Conservation (phyloP, 768 basidiomycete genomes). For the Tulasnella sp. region DNA sequence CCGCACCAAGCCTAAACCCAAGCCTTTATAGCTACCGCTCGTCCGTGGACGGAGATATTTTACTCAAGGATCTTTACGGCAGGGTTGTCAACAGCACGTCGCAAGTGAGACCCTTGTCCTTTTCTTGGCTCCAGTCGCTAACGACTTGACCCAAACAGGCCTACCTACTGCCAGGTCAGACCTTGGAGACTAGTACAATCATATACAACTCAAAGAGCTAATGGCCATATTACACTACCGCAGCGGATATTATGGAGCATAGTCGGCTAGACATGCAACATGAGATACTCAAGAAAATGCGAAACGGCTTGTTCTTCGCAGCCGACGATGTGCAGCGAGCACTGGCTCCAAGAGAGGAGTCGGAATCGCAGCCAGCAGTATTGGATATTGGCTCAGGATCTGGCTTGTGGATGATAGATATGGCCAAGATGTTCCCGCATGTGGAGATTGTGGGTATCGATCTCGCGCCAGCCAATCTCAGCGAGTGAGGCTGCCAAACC, state of each 20-base stretch:
- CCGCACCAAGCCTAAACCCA: not conserved
- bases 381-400: constrained; percentile 29
- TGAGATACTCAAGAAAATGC: constrained; percentile 11
- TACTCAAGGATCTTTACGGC: constrained; percentile 33
- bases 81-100: constrained; percentile 31
- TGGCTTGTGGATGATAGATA: constrained; percentile 26
- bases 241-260: constrained; percentile 31
- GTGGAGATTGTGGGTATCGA: constrained; percentile 21
- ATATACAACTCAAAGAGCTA: not conserved
- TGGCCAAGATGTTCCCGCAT: constrained; percentile 24
- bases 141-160: not conserved
- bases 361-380: not conserved
- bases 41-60: constrained; percentile 16
- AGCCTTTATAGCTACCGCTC: constrained; percentile 34
- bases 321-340: constrained; percentile 16
- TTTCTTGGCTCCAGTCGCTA: not conserved
- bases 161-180: not conserved
- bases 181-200: not conserved
- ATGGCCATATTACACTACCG: not conserved
- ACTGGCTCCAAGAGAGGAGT: constrained; percentile 6
- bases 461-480: constrained; percentile 25
- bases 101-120: not conserved
- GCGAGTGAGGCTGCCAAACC: not conserved
- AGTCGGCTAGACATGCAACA: constrained; percentile 26
- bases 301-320: constrained; percentile 26